These are phyloP conservation scores for Pulveroboletus frians DNA, from an alignment of 768 basidiomycete genomes.

Conservation along the genomic window DNA sequence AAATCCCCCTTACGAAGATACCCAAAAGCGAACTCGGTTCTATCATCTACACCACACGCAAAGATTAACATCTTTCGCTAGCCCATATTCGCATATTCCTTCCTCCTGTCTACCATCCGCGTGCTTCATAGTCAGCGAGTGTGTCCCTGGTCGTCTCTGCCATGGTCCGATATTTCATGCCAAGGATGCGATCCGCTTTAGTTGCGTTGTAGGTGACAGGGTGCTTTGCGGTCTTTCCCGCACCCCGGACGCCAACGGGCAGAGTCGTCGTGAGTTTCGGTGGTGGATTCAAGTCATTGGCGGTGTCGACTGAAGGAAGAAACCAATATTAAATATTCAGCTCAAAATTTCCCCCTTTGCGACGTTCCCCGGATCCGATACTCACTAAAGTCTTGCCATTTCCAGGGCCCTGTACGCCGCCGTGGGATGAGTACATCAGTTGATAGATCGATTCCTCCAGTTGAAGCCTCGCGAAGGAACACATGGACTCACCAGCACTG, in stretches of 20 bases:
- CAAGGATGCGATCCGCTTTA: conserved; percentile 39
- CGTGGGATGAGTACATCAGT: background rate
- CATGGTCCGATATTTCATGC: conserved; percentile 37
- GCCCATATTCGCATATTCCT: background rate
- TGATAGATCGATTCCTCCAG: background rate
- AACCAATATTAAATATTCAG: background rate
- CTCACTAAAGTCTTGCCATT: conserved; percentile 32
- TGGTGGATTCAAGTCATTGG: conserved; percentile 31
- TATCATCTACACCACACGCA: background rate
- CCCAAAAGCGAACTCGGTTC: background rate
- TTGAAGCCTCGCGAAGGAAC: too few relatives aligned
- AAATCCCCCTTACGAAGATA: too few relatives aligned
- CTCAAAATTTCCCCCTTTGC: background rate
- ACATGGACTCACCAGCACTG: conserved; percentile 25
- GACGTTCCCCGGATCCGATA: background rate
- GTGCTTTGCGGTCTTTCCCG: conserved; percentile 26
- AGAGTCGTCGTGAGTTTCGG: conserved; percentile 27
- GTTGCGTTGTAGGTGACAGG: conserved; percentile 28
- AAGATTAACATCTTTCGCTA: background rate
- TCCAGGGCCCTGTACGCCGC: conserved; percentile 20
- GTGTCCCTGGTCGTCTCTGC: conserved; percentile 39
- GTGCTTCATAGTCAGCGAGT: conserved; percentile 39
- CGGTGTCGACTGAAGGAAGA: conserved; percentile 31
- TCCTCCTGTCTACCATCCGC: conserved; percentile 34
- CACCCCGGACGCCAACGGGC: conserved; percentile 33